Evolutionary conservation across 352 stramenopile species (phyloP).

Genomic region (Stramenopiles sp.): DNA sequence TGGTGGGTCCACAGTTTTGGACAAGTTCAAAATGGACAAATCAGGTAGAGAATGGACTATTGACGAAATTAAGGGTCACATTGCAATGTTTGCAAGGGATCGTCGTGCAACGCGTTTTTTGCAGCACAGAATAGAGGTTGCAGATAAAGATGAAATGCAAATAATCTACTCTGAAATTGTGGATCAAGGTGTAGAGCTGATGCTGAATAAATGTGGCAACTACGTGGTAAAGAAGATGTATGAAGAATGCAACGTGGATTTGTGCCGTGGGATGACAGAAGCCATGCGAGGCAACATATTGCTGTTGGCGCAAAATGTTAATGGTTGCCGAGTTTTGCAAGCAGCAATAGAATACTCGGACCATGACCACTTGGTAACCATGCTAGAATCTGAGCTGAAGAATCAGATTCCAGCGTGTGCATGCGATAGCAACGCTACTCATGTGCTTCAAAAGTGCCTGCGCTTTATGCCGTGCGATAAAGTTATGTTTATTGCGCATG

Average conservation of each 20-base stretch:
- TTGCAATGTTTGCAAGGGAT: not conserved
- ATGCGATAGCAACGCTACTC: not conserved
- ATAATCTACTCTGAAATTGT: not conserved
- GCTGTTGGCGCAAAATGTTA: not conserved
- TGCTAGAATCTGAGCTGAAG: not conserved
- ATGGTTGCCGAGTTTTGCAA: not conserved
- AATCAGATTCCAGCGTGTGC: not conserved
- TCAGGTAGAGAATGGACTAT: not conserved
- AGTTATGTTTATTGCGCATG: not conserved
- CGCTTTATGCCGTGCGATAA: not conserved
- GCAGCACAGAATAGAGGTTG: not conserved
- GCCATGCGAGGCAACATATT: not conserved
- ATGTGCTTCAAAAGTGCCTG: not conserved
- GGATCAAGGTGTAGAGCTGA: not conserved
- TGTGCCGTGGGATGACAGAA: not conserved
- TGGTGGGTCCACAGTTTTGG: not conserved
- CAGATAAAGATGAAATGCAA: not conserved
- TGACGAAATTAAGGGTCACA: not conserved
- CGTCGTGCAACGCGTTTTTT: not conserved
- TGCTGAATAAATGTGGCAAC: not conserved
- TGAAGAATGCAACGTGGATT: not conserved
- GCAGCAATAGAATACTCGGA: not conserved
- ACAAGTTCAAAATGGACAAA: not conserved
- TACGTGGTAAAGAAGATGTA: not conserved
- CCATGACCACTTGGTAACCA: not conserved